Conservation (phyloP, 768 basidiomycete genomes). For the Leucosporidium scottii region DNA sequence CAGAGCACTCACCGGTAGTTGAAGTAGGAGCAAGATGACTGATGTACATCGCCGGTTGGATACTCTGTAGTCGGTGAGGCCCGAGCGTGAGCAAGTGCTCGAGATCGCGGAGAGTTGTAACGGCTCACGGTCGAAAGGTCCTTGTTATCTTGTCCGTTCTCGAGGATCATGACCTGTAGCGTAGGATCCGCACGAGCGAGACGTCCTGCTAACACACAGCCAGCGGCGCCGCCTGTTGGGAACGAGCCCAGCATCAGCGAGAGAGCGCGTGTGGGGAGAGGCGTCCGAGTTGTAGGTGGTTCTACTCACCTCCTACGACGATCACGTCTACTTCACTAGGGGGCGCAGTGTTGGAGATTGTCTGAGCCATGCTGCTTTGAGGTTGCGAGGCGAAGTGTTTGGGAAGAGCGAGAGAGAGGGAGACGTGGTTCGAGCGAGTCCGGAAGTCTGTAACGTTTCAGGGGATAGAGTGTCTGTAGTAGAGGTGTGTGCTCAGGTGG, state of each 20-base stretch:
- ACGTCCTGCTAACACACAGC: constrained; percentile 62
- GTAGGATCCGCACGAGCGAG: constrained; percentile 64
- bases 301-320: not conserved
- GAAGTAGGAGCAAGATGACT: constrained; percentile 48
- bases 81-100: constrained; percentile 38
- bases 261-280: no score
- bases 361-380: not conserved
- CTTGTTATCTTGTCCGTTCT: constrained; percentile 45
- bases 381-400: not conserved
- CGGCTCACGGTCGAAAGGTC: constrained; percentile 42
- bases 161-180: constrained; percentile 67
- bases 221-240: constrained; percentile 37
- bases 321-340: not conserved
- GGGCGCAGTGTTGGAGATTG: not conserved
- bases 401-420: not conserved
- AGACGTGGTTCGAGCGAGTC: no score
- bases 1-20: constrained; percentile 56
- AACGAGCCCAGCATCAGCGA: not conserved
- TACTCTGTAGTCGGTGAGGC: constrained; percentile 31
- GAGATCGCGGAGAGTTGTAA: not conserved
- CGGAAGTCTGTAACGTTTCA: no score
- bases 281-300: no score
- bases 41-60: constrained; percentile 41
- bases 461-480: no score
- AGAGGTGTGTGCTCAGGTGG: constrained; percentile 9